These are phyloP conservation scores for Monosporascus sp. DNA, from an alignment of 2,329 filamentous ascomycete genomes.

Conservation along the genomic window DNA sequence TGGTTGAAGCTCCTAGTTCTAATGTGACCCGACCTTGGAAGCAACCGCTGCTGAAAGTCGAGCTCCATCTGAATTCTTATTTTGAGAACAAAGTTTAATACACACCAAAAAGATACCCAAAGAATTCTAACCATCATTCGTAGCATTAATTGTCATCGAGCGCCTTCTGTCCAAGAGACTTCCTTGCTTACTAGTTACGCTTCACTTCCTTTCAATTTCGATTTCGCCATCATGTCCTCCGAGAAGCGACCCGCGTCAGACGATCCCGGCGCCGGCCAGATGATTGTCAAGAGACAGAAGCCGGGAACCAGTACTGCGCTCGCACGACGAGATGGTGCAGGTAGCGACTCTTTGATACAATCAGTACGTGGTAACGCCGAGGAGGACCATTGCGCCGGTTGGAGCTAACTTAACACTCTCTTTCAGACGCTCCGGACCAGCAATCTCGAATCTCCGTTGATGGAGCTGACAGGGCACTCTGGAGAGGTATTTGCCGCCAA, in stretches of 20 bases:
- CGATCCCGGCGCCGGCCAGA: slow-evolving; percentile 71
- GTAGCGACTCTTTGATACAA: slow-evolving; percentile 42
- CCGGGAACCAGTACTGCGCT: slow-evolving; percentile 44
- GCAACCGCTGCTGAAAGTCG: background rate
- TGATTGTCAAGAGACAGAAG: slow-evolving; percentile 88
- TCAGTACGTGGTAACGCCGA: slow-evolving; percentile 34
- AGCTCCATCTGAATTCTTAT: background rate
- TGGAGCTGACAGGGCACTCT: slow-evolving; percentile 80
- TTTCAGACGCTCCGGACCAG: slow-evolving; percentile 71
- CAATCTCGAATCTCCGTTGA: slow-evolving; percentile 80
- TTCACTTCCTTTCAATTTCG: background rate
- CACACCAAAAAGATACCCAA: background rate
- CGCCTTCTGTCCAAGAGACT: too few species aligned
- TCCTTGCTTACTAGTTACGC: too few species aligned
- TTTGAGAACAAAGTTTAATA: background rate
- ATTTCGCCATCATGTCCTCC: slow-evolving; percentile 61
- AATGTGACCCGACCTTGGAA: background rate
- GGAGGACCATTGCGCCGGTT: background rate
- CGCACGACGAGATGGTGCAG: slow-evolving; percentile 45
- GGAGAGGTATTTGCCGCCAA: slow-evolving; percentile 87
- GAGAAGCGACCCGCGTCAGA: slow-evolving; percentile 90
- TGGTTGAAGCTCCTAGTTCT: background rate
- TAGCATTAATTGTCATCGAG: background rate
- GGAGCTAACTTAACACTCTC: slow-evolving; percentile 9
- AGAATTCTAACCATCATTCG: background rate